Evolutionary conservation across 2,329 filamentous ascomycete species (phyloP), one percentile per base, ranked within the genome.

Genomic region (Raffaelea albimanens): DNA sequence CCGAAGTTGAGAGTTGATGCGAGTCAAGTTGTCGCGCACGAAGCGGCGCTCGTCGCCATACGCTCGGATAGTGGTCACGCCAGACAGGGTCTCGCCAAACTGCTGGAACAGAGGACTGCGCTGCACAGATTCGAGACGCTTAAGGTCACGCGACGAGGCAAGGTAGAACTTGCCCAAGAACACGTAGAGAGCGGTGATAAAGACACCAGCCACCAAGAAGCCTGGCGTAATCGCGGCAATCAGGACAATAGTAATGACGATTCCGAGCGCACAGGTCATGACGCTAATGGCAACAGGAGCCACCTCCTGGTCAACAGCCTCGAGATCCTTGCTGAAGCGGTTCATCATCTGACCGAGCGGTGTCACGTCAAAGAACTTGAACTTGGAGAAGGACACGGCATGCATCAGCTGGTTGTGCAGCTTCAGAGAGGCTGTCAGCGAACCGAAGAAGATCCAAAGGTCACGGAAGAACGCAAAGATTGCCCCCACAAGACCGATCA

Each of bases 331-430:
- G 63, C 91, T 97, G 68, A 98, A 98, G 19, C 93, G 82, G 66
- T 98, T 98, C 83, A 97, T 97, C 58, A 98, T 75, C 65, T 96
- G 91, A 13, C 93, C 93, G 0, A 97, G 77, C 2, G 93, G 93
- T 0, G 93, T 98, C 1, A 91, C 85, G 60, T 98, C 93, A 59
- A 98, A 98, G 69, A 98, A 98, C 61, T 87, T 89, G 73, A 98
- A 97, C 62, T 89, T 91, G 25, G 93, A 93, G 55, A 90, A 82
- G 14, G 87, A 85, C 21, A 98, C 81, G 1, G 85, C 75, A 23
- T 78, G 74, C 62, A 98, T 84, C 47, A 98, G 72, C 33, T 78
- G 72, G 55, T 83, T 75, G 62, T 98, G 93, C 19, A 98, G 80
- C 56, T 81, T 83, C 69, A 79, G 83, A 22, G 93, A 97, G 3